Evolutionary conservation across 23 red algal genomes (phyloP), one percentile per base, ranked within the genome.

Genomic region (Agarophyton chilense): DNA sequence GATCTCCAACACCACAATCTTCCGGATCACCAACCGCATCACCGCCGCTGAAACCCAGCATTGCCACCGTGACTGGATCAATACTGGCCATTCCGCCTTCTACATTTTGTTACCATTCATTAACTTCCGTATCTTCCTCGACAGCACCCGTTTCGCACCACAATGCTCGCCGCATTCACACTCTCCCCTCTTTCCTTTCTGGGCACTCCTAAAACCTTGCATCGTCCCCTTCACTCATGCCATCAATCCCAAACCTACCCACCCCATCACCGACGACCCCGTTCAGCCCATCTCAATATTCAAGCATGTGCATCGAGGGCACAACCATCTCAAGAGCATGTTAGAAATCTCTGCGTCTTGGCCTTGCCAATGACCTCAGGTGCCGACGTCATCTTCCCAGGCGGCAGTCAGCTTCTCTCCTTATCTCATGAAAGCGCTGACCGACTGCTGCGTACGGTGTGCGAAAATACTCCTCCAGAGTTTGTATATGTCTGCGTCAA

Each of bases 341-440:
- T 85, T 29, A 54, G 81, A 29, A 61, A 85, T 72, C 36, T 85
- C 18, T 35, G 34, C 13, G 32, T 88, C 4, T 7, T 88, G 7
- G 71, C 84, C 42, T 40, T 88, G 36, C 71, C 84, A 19, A 88
- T 88, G 68, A 88, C 84, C 12, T 31, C 49, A 14, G 84, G 84
- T 4, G 71, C 45, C 21, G 71, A 75, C 31, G 67, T 88, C 34
- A 62, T 88, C 17, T 77, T 88, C 39, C 84, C 84, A 0, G 84
- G 84, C 24, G 66, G 67, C n/a, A 50, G 68, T 41, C 84, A 88
- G 39, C 44, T 64, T 34, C 49, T 88, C 44, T 77, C 84, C 32
- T 19, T 88, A 7, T 29, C 46, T 13, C 41, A 36, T 54, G 68
- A 64, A 45, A 42, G 41, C 16, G 34, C 44, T 14, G 51, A 43